Conservation (phyloP, 257 asterid genomes). For the Voacanga thouarsii region DNA sequence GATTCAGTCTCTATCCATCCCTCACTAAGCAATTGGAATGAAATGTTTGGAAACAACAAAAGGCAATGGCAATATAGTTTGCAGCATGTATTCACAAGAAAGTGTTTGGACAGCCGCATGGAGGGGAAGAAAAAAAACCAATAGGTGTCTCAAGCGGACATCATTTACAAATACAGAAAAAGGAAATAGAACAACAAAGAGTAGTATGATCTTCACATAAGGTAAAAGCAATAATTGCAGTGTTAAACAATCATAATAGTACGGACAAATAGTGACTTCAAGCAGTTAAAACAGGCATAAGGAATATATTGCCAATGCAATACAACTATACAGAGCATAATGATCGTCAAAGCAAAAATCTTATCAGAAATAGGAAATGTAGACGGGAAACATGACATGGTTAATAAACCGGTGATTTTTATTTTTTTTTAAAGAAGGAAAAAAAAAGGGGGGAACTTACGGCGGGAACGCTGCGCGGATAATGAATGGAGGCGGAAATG, state of each 20-base stretch:
- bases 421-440: too few relatives aligned
- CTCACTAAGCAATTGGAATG: neutral
- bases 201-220: neutral
- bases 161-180: neutral
- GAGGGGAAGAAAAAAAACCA: neutral
- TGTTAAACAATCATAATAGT: neutral
- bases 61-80: neutral
- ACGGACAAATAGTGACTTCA: neutral
- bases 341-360: too few relatives aligned
- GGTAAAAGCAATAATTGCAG: neutral
- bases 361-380: too few relatives aligned
- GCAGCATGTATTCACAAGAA: neutral
- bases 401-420: too few relatives aligned
- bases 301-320: neutral
- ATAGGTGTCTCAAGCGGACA: neutral
- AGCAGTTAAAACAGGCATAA: neutral
- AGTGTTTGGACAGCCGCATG: neutral
- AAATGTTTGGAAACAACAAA: neutral
- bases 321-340: neutral
- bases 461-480: slow-evolving; percentile 95
- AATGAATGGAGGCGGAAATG: slow-evolving; percentile 87
- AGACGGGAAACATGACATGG: too few relatives aligned
- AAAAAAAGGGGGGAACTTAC: slow-evolving; percentile 24
- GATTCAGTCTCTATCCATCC: neutral
- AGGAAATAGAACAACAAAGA: neutral